Percentiles rank a stretch among this genome's conserved stretches.
Conservation (phyloP, 2,329 filamentous ascomycete species). For the Shiraia sp. region DNA sequence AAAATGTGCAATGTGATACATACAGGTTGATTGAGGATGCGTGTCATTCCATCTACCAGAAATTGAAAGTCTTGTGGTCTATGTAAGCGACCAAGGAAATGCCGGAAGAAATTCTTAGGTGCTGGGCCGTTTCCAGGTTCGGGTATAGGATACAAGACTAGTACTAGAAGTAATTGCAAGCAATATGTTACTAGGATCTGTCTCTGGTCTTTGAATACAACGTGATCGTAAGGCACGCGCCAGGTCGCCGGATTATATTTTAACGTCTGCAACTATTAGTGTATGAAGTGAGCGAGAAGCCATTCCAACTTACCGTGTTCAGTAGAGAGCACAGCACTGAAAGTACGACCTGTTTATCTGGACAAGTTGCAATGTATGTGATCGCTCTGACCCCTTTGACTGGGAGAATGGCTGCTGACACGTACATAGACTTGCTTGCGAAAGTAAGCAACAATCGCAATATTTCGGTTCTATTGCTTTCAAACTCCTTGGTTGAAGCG, state of each 20-base stretch:
- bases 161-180: conserved; percentile 83
- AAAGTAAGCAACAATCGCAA: conserved; percentile 83
- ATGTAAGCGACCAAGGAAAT: conserved; percentile 88
- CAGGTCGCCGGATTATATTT: conserved; percentile 96
- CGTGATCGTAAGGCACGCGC: conserved; percentile 90
- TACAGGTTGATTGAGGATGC: conserved; percentile 85
- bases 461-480: conserved; percentile 91
- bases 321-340: conserved; percentile 89
- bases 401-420: conserved; percentile 78
- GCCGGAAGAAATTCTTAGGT: conserved; percentile 89
- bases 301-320: conserved; percentile 73
- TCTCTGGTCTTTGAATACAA: conserved; percentile 89
- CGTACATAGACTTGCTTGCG: conserved; percentile 91
- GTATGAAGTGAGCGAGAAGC: background rate
- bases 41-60: conserved; percentile 89
- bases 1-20: conserved; percentile 1
- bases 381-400: conserved; percentile 81
- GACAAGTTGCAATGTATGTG: conserved; percentile 84
- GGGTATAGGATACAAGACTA: conserved; percentile 85
- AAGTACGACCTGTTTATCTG: conserved; percentile 89
- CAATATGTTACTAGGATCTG: conserved; percentile 91
- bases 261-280: conserved; percentile 66
- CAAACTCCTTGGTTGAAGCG: conserved; percentile 85
- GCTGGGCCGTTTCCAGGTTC: conserved; percentile 67
- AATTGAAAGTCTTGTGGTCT: conserved; percentile 97